A percentile compares a stretch with the other conserved stretches of the same genome.
Evolutionary conservation across 805 yeast species (phyloP).

Genomic region (Saccharomycopsis sp.): DNA sequence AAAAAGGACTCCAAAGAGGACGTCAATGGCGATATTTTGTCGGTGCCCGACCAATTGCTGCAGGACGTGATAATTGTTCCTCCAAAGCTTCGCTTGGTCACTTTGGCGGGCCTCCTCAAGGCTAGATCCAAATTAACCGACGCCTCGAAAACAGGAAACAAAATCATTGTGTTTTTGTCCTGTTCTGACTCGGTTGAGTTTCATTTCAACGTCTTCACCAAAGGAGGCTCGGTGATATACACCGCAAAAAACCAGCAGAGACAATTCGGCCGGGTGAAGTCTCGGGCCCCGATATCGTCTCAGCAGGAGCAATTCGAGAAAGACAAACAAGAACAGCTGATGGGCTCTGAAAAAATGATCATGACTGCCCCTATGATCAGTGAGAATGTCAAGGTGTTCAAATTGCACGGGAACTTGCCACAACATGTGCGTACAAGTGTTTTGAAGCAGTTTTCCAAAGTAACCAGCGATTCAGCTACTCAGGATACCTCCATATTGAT

Average conservation of each 20-base stretch:
- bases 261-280: not conserved
- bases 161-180: conserved; percentile 80
- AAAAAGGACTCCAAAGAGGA: conserved; percentile 24
- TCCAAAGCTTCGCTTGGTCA: conserved; percentile 81
- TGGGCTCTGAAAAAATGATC: conserved; percentile 9
- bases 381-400: conserved; percentile 44
- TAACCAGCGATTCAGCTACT: conserved; percentile 34
- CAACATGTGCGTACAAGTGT: conserved; percentile 82
- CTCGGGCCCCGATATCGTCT: conserved; percentile 23
- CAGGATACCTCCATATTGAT: conserved; percentile 58
- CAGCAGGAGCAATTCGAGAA: conserved; percentile 30
- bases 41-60: conserved; percentile 85
- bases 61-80: conserved; percentile 85
- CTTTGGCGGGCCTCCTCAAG: conserved; percentile 62
- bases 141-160: conserved; percentile 29
- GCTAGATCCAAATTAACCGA: conserved; percentile 33
- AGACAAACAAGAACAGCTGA: conserved; percentile 15
- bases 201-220: conserved; percentile 70
- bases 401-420: conserved; percentile 84
- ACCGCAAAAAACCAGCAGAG: not conserved
- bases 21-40: conserved; percentile 22
- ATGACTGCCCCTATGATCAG: conserved; percentile 49
- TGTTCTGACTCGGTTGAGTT: conserved; percentile 97
- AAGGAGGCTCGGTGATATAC: conserved; percentile 41
- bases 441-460: conserved; percentile 45